phyloP scores from a whole-genome alignment of 1,139 yeast genomes.

The Taiozyma sp. region DNA sequence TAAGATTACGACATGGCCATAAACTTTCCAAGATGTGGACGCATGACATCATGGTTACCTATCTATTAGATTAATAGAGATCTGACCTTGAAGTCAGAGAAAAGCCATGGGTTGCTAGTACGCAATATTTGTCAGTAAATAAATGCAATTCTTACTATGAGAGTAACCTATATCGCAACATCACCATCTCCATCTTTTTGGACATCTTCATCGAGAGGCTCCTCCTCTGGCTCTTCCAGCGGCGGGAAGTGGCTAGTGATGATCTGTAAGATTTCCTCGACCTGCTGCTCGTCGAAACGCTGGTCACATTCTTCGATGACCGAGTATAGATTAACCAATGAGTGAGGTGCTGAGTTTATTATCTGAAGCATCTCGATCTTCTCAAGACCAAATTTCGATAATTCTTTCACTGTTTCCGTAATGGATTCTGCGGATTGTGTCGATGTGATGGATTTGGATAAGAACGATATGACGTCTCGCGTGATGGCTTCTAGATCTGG shows the following conservation, averaged over 20 bases:
- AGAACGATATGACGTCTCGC: conserved; percentile 51
- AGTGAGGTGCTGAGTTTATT: conserved; percentile 72
- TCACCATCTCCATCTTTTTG: conserved; percentile 3
- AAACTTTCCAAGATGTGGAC: too few species aligned
- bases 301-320: conserved; percentile 90
- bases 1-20: too few species aligned
- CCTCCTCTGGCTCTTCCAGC: conserved; percentile 4
- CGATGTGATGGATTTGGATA: conserved; percentile 41
- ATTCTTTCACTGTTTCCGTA: conserved; percentile 43
- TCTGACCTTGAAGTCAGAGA: background rate
- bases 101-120: background rate
- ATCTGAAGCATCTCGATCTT: conserved; percentile 85
- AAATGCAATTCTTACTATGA: background rate
- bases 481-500: conserved; percentile 64
- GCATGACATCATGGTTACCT: too few species aligned
- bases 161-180: background rate
- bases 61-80: too few species aligned
- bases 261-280: conserved; percentile 49
- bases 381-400: conserved; percentile 58
- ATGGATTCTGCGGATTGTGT: conserved; percentile 46
- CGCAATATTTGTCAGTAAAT: background rate
- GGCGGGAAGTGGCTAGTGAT: conserved; percentile 48
- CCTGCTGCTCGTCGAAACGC: conserved; percentile 62
- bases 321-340: conserved; percentile 73
- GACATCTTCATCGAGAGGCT: background rate